phyloP scores from a whole-genome alignment of 2,329 filamentous ascomycete genomes.

The Colletotrichum liriopes region DNA sequence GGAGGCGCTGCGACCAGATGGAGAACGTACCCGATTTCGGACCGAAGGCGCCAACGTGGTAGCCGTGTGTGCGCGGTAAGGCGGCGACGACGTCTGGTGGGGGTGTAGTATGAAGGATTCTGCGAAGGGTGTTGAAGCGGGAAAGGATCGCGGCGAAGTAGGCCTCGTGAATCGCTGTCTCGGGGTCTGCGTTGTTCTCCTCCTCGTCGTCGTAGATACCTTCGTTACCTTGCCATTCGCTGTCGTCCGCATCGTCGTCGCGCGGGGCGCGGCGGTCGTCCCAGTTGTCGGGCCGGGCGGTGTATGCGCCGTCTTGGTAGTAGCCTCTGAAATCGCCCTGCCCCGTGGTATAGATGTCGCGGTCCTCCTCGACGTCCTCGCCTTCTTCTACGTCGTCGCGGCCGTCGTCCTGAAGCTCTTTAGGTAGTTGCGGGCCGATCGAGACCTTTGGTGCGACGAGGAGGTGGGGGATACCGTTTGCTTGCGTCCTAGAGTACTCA shows the following conservation, averaged over 20 bases:
- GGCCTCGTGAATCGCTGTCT: constrained; percentile 69
- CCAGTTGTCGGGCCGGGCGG: constrained; percentile 67
- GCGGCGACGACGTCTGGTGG: constrained; percentile 67
- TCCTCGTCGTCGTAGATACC: constrained; percentile 45
- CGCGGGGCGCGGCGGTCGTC: constrained; percentile 48
- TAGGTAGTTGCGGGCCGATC: constrained; percentile 67
- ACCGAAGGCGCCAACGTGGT: constrained; percentile 69
- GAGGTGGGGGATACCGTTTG: constrained; percentile 80
- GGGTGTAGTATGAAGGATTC: constrained; percentile 70
- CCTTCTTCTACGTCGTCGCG: constrained; percentile 47
- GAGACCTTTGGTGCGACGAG: constrained; percentile 74
- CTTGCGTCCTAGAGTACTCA: constrained; percentile 78
- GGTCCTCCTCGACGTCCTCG: constrained; percentile 53
- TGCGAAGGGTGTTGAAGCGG: constrained; percentile 77
- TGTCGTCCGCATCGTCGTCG: constrained; percentile 47
- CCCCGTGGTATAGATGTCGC: constrained; percentile 64
- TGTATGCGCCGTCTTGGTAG: constrained; percentile 86
- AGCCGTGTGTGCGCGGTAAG: constrained; percentile 69
- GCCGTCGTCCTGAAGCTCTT: constrained; percentile 54
- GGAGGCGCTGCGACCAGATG: constrained; percentile 68
- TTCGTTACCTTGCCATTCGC: constrained; percentile 47
- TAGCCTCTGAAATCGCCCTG: constrained; percentile 73
- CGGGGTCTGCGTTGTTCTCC: constrained; percentile 50
- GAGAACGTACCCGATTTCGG: constrained; percentile 64
- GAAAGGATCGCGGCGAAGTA: constrained; percentile 78